phyloP scores from a whole-genome alignment of 352 stramenopile genomes.

The Pythium vanterpoolii region DNA sequence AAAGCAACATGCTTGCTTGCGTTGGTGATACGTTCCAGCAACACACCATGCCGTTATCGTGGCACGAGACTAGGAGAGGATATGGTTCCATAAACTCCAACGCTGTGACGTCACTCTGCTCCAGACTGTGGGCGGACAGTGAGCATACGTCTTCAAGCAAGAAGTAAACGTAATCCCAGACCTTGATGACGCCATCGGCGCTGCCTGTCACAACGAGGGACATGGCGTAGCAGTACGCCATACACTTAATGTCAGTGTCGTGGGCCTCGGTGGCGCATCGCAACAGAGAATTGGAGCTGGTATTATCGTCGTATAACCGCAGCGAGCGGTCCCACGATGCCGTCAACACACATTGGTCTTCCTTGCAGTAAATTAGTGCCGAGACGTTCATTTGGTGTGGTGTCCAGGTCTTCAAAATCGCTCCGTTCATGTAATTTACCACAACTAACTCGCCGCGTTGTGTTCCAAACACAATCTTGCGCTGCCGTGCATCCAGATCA shows the following conservation, averaged over 20 bases:
- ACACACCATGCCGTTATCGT: slow-evolving; percentile 68
- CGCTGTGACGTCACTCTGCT: slow-evolving; percentile 47
- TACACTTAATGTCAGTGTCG: slow-evolving; percentile 72
- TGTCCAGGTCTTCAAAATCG: slow-evolving; percentile 59
- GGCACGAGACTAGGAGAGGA: slow-evolving; percentile 58
- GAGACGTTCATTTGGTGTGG: slow-evolving; percentile 62
- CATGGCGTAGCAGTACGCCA: slow-evolving; percentile 73
- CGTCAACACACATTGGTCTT: slow-evolving; percentile 70
- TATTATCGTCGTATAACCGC: slow-evolving; percentile 69
- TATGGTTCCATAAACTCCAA: slow-evolving; percentile 77
- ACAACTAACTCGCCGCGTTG: slow-evolving; percentile 66
- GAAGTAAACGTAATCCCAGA: slow-evolving; percentile 88
- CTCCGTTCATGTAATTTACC: slow-evolving; percentile 76
- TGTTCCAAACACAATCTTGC: slow-evolving; percentile 66
- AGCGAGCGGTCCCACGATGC: slow-evolving; percentile 75
- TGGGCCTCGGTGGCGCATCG: slow-evolving; percentile 68
- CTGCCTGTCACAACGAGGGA: slow-evolving; percentile 60
- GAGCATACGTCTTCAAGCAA: slow-evolving; percentile 62
- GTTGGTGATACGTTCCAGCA: slow-evolving; percentile 54
- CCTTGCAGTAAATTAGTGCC: slow-evolving; percentile 67
- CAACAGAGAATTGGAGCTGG: slow-evolving; percentile 47
- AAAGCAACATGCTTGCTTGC: slow-evolving; percentile 31
- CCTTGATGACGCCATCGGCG: slow-evolving; percentile 62
- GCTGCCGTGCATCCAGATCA: slow-evolving; percentile 60
- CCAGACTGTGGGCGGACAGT: slow-evolving; percentile 3